Conservation (phyloP, 805 yeast genomes). For the Candida arabinofermentans region DNA sequence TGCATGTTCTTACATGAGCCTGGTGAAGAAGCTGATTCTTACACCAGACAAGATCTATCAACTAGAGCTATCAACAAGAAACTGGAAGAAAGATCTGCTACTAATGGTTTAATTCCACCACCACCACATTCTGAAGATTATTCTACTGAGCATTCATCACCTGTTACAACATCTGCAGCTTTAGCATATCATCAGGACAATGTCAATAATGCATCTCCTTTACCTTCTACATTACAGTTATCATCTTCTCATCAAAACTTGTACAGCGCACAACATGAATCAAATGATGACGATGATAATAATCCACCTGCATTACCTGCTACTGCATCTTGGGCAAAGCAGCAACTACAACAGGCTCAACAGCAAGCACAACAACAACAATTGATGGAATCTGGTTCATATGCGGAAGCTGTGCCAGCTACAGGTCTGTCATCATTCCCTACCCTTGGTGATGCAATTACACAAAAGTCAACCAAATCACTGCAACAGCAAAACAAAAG, state of each 20-base stretch:
- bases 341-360: constrained; percentile 24
- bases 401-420: constrained; percentile 5
- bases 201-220: background rate
- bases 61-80: constrained; percentile 67
- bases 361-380: constrained; percentile 31
- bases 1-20: constrained; percentile 99
- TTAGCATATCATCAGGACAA: constrained; percentile 5
- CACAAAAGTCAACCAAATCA: constrained; percentile 14
- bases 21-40: constrained; percentile 98
- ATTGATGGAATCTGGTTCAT: constrained; percentile 8
- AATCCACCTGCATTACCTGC: constrained; percentile 49
- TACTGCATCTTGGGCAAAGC: constrained; percentile 61
- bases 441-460: constrained; percentile 24
- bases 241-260: constrained; percentile 1
- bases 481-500: constrained; percentile 18
- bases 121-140: constrained; percentile 17
- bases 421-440: constrained; percentile 26
- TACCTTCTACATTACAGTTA: background rate
- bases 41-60: constrained; percentile 82
- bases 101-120: constrained; percentile 33
- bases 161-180: constrained; percentile 6
- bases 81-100: constrained; percentile 33
- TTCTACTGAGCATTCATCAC: constrained; percentile 20
- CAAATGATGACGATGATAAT: constrained; percentile 10
- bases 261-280: constrained; percentile 2